Evolutionary conservation across 192 early-diverging fungal species (phyloP), one percentile per base, ranked within the genome.

Genomic region (Phycomyces blakesleeanus): DNA sequence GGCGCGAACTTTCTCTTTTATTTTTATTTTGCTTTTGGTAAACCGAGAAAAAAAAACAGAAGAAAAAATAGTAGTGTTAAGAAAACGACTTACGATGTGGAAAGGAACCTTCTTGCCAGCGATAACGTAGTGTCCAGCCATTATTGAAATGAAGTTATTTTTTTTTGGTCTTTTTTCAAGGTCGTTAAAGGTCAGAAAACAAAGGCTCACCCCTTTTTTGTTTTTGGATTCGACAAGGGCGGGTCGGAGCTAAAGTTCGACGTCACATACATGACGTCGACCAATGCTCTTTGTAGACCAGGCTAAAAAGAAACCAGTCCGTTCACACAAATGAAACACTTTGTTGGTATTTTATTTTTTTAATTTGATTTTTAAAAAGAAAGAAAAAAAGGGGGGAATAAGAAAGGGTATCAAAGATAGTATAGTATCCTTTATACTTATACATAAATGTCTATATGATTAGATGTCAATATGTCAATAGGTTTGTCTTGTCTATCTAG

Each of bases 41-140:
- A 22, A 18, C 7, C 12, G 9, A 10, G 2, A 42, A 18, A 24
- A 21, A 57, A 10, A 20, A 29, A 8, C 26, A 57, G 9, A 15
- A 3, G 3, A 57, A 38, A 61, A 11, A 34, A 34, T 9, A 52
- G 4, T n/a, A n/a, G n/a, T n/a, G n/a, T n/a, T n/a, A n/a, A n/a
- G 29, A 10, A 57, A 47, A 58, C n/a, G n/a, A n/a, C 65, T 58
- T 67, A 76, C 74, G 52, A 67, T 22, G 27, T 76, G 56, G 65
- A 51, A 67, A 53, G 74, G 68, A 51, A 76, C 25, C 26, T 54
- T 25, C 55, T 63, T 65, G 34, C 74, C 74, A 58, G 64, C 68
- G 63, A 76, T 71, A 60, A 61, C 56, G 55, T 76, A 76, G 25
- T 61, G 59, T 52, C 74, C 74, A 67, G 59, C 74, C 74, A 76